Conservation (phyloP, 805 yeast genomes). For the Lipomyces spencermartinsiae region DNA sequence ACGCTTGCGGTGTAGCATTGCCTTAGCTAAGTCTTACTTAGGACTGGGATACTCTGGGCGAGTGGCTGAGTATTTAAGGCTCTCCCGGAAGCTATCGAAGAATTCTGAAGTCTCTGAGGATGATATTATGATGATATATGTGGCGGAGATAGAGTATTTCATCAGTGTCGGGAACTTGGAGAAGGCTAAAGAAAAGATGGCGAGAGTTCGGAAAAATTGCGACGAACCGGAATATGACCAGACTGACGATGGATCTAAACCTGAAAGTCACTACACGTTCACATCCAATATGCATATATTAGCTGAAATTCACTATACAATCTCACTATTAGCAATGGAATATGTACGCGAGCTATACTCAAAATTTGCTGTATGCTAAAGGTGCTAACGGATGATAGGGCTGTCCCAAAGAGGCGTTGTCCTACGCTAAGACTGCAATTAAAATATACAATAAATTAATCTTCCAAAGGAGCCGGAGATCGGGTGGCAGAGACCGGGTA, state of each 20-base stretch:
- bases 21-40: conserved; percentile 9
- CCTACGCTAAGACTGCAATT: conserved; percentile 23
- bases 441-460: conserved; percentile 13
- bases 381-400: conserved; percentile 23
- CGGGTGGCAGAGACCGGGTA: conserved; percentile 2
- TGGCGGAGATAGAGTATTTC: conserved; percentile 23
- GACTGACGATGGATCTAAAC: background rate
- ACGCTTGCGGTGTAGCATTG: background rate
- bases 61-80: conserved; percentile 11
- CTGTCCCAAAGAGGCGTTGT: conserved; percentile 12
- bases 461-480: background rate
- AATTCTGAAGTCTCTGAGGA: background rate
- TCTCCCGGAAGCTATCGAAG: conserved; percentile 4
- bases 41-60: conserved; percentile 24
- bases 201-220: background rate
- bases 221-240: background rate
- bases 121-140: background rate
- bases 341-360: conserved; percentile 12
- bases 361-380: background rate
- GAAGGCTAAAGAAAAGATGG: conserved; percentile 14
- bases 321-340: conserved; percentile 27
- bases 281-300: background rate
- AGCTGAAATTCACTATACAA: background rate
- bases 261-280: background rate
- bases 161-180: conserved; percentile 25